Evolutionary conservation across 1,284 basidiomycete genomes (phyloP), one percentile per base, ranked within the genome.

Genomic region (Quambalaria eucalypti): DNA sequence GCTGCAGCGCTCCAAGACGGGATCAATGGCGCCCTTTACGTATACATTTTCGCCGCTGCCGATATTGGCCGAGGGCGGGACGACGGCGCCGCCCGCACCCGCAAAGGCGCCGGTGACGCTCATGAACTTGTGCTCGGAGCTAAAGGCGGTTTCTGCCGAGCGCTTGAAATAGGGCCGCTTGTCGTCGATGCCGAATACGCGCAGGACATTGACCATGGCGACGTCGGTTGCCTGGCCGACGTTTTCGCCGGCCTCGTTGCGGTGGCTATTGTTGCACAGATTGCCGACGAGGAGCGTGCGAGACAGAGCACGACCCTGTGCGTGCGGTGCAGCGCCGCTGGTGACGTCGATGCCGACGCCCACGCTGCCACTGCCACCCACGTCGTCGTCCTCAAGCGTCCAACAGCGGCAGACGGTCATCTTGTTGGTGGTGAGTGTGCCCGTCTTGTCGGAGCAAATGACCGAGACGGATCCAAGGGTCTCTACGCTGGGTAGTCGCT

Each of bases 401-500:
- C 90, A 97, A 12, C 86, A 79, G 66, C 90, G 87, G 0, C 86
- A 88, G 10, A 97, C 89, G 0, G 90, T 93, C 81, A 95, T 91
- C 68, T 95, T 88, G 76, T 96, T 96, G 74, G 86, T 89, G 0
- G 93, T 98, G 51, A 97, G 78, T 1, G 92, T 98, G 81, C 89
- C 90, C 39, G 93, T 97, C 79, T 98, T 98, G 78, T 98, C 93
- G 1, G 90, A 91, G 74, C 93, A 97, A 57, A 98, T 90, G 23
- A 96, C 92, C 39, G 87, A 91, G 28, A 97, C 88, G 7, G 87
- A 90, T 2, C 93, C 93, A 1, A 97, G 80, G 0, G 90, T 86
- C 77, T 97, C 93, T 6, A 97, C 92, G 1, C 87, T 90, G 58
- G 92, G 93, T 44, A 97, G 78, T 73, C 92, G 93, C 79, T 97